Evolutionary conservation across 2,329 filamentous ascomycete species (phyloP), one percentile per base, ranked within the genome.

Genomic region (Paracoccidioides lutzii): DNA sequence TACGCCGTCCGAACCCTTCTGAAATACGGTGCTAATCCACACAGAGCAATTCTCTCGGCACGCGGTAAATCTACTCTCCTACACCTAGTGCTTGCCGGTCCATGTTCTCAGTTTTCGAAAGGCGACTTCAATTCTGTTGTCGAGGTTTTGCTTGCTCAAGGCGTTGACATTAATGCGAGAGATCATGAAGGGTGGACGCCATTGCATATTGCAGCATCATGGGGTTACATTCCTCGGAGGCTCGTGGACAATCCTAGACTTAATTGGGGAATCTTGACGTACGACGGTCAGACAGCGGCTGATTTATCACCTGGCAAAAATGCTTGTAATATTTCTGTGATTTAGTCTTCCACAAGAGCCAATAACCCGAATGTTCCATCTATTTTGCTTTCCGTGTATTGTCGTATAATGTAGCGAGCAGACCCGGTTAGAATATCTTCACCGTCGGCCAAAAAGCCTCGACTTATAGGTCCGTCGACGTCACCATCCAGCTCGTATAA

Each of bases 141-240:
- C 41, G 32, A 48, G 33, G n/a, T 35, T 37, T 46, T 54, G 32
- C 32, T 54, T 44, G 37, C 22, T 7, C 5, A 6, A 32, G 55
- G 55, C 3, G 55, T 45, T 40, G 52, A 54, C n/a, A 33, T 57
- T 22, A 55, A 58, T 45, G 49, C 43, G 5, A 40, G 42, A 49
- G 52, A 53, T 22, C 46, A 55, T 33, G 44, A 55, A 55, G 42
- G 49, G 22, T 53, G 43, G 56, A 54, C 53, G 4, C 48, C 56
- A 55, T 30, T 55, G 12, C 48, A 53, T 50, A 48, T 48, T 33
- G 53, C 56, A 58, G 53, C 42, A 54, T 44, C 30, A 48, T 38
- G n/a, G n/a, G n/a, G 42, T 52, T 52, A 41, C 54, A 38, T 28
- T 22, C 48, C 30, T 45, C 35, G 33, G n/a, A n/a, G n/a, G n/a